phyloP scores from a whole-genome alignment of 2,329 filamentous ascomycete species.

The Microdochium bolleyi region DNA sequence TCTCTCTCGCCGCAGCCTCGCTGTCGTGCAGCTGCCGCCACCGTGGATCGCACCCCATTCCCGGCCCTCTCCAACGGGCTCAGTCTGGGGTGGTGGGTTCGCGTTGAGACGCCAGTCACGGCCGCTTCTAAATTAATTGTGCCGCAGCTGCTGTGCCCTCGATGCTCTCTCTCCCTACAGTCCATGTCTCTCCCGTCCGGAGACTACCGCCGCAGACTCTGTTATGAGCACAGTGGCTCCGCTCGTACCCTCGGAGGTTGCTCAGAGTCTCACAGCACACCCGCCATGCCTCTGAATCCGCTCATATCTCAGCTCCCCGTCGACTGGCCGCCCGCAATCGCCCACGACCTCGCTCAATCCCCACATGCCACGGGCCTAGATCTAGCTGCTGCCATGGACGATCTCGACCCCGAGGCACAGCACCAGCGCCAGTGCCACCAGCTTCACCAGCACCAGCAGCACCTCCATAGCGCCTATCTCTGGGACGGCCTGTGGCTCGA shows the following conservation, averaged over 20 bases:
- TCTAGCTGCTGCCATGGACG: background rate
- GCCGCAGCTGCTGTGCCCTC: background rate
- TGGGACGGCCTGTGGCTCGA: background rate
- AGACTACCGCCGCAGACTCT: background rate
- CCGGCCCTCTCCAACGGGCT: background rate
- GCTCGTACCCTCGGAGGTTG: background rate
- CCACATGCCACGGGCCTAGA: background rate
- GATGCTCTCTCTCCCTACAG: background rate
- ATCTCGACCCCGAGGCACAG: background rate
- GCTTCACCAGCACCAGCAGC: too few species aligned
- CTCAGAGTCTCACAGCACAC: background rate
- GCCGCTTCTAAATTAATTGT: background rate
- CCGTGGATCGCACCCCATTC: background rate
- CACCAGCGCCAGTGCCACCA: too few species aligned
- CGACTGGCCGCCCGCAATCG: background rate
- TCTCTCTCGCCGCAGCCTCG: background rate
- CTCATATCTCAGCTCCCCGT: background rate
- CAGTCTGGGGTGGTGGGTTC: background rate
- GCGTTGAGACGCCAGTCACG: background rate
- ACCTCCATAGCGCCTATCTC: background rate
- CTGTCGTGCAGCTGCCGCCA: background rate
- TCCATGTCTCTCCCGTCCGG: background rate
- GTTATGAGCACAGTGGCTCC: background rate
- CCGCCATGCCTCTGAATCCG: background rate
- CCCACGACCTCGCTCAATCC: background rate